Evolutionary conservation across 2,329 filamentous ascomycete genomes (phyloP).

Genomic region (Ceratocystis cubensis): DNA sequence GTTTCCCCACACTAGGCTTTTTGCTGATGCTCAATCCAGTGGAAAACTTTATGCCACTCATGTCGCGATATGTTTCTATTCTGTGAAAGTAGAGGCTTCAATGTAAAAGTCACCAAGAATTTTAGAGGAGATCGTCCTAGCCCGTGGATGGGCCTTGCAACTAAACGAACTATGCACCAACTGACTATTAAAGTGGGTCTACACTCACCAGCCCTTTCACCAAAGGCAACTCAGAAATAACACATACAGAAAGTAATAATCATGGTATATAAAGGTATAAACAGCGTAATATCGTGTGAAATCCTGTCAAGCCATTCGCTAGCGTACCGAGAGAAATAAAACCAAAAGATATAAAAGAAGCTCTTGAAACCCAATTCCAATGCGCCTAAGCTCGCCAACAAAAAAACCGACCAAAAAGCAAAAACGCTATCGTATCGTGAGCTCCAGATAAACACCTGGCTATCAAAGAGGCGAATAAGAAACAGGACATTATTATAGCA

Average conservation of each 20-base stretch:
- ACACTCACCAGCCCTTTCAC: neutral
- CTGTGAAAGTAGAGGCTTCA: neutral
- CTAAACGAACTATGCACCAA: neutral
- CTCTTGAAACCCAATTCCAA: conserved; percentile 10
- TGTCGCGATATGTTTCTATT: conserved; percentile 24
- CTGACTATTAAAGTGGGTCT: neutral
- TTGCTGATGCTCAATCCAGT: conserved; percentile 50
- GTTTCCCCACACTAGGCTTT: conserved; percentile 41
- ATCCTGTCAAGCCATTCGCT: conserved; percentile 8
- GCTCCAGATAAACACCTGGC: conserved; percentile 7
- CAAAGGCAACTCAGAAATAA: neutral
- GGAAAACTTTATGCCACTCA: conserved; percentile 38
- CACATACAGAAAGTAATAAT: conserved; percentile 7
- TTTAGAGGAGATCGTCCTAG: neutral
- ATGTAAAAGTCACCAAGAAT: neutral
- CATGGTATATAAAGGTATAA: conserved; percentile 19
- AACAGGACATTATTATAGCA: neutral
- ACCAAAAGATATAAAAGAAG: neutral
- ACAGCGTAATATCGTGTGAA: conserved; percentile 14
- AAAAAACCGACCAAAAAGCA: conserved; percentile 12
- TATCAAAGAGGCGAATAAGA: neutral
- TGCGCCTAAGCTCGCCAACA: conserved; percentile 19
- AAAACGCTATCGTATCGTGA: conserved; percentile 9
- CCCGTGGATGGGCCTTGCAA: neutral
- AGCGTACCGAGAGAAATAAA: neutral